phyloP scores from a whole-genome alignment of 768 basidiomycete species.

The Podaxis mareebaensis region DNA sequence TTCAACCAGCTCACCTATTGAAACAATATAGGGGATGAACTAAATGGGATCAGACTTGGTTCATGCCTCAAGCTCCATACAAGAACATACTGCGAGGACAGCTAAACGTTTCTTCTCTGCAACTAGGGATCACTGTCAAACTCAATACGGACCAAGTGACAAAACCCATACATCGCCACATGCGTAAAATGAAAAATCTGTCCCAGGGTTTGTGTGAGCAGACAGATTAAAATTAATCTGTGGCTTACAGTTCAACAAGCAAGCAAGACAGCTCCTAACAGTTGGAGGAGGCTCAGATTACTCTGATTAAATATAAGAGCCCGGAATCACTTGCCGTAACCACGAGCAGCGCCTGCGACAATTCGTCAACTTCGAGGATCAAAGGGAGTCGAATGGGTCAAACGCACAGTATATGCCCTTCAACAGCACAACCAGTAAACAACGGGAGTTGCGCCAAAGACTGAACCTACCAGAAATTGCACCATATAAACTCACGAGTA shows the following conservation, averaged over 20 bases:
- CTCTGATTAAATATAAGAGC: not conserved
- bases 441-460: not conserved
- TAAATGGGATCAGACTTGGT: not conserved
- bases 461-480: too few species aligned
- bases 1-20: not conserved
- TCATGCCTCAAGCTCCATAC: not conserved
- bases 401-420: not conserved
- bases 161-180: constrained; percentile 3
- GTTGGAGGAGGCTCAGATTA: not conserved
- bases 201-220: too few species aligned
- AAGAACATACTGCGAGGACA: not conserved
- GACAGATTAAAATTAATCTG: not conserved
- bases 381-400: not conserved
- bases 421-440: not conserved
- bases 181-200: constrained; percentile 9
- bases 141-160: not conserved
- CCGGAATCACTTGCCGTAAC: not conserved
- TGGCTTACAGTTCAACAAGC: constrained; percentile 7
- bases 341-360: not conserved
- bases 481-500: too few species aligned
- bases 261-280: not conserved
- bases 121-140: not conserved
- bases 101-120: constrained; percentile 2
- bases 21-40: not conserved
- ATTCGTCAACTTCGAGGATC: not conserved